These are phyloP conservation scores for Camellia sinensis DNA, from an alignment of 148 eudicot species.

Conservation along the genomic window DNA sequence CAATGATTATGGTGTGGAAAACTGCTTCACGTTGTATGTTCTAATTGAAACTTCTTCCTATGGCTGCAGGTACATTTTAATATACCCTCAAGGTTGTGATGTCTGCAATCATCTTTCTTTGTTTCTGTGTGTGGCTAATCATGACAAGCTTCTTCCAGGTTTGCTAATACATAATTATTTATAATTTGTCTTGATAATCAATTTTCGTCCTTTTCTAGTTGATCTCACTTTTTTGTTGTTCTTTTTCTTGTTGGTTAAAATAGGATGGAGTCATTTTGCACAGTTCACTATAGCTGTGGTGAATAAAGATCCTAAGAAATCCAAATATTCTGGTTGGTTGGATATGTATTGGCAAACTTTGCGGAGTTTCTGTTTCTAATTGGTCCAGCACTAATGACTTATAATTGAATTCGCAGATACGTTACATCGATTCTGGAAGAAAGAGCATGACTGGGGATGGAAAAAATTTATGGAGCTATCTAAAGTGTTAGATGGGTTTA, in stretches of 20 bases:
- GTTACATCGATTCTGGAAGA: constrained; percentile 88
- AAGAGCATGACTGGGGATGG: constrained; percentile 99
- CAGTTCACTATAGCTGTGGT: constrained; percentile 93
- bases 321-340: constrained; percentile 80
- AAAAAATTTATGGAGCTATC: constrained; percentile 91
- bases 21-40: background rate
- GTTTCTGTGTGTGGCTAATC: constrained; percentile 89
- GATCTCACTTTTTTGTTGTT: background rate
- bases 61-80: constrained; percentile 77
- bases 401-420: constrained; percentile 49
- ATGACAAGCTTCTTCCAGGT: constrained; percentile 98
- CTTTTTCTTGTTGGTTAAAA: constrained; percentile 10
- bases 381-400: background rate
- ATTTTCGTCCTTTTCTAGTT: background rate
- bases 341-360: background rate
- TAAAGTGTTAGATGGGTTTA: constrained; percentile 83
- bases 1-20: constrained; percentile 1
- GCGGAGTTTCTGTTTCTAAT: constrained; percentile 5
- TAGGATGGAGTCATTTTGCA: constrained; percentile 96
- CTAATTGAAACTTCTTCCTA: constrained; percentile 9
- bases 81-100: constrained; percentile 96
- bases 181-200: constrained; percentile 6
- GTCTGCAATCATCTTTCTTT: constrained; percentile 94
- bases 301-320: constrained; percentile 82
- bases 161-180: constrained; percentile 3